A percentile compares a stretch with the other conserved stretches of the same genome.
Conservation (phyloP, 1,284 basidiomycete genomes). For the Gymnopus androsaceus region DNA sequence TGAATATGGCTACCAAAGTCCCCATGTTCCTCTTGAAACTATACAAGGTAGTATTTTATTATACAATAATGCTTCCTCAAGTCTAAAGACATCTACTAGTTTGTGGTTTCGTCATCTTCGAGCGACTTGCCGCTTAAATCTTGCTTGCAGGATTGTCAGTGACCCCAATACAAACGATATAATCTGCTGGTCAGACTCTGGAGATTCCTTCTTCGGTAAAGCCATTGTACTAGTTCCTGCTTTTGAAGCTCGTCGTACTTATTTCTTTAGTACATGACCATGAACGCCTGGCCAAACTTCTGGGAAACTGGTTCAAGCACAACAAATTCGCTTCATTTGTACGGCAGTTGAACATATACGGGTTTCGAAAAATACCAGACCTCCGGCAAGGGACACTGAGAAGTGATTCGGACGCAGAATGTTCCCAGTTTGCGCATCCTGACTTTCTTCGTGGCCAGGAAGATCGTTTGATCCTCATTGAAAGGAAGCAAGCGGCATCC, state of each 20-base stretch:
- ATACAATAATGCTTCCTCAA: slow-evolving; percentile 2
- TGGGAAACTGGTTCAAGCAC: slow-evolving; percentile 96
- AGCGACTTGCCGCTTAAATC: too few relatives aligned
- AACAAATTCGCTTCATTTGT: slow-evolving; percentile 94
- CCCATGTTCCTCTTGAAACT: slow-evolving; percentile 83
- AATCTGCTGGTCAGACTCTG: slow-evolving; percentile 88
- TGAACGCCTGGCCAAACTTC: slow-evolving; percentile 88
- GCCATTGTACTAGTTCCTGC: background rate
- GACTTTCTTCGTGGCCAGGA: slow-evolving; percentile 90
- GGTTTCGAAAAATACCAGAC: slow-evolving; percentile 95
- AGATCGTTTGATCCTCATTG: slow-evolving; percentile 88
- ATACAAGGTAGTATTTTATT: slow-evolving; percentile 66
- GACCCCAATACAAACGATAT: slow-evolving; percentile 81
- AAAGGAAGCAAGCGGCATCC: slow-evolving; percentile 54
- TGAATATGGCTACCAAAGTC: too few relatives aligned
- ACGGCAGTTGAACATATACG: slow-evolving; percentile 97
- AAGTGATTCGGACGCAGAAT: slow-evolving; percentile 80
- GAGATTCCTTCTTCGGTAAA: slow-evolving; percentile 89
- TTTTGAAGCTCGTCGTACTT: slow-evolving; percentile 11
- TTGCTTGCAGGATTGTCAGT: slow-evolving; percentile 82
- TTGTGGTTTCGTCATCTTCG: too few relatives aligned
- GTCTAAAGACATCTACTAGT: too few relatives aligned
- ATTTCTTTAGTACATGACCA: slow-evolving; percentile 79
- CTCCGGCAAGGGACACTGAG: slow-evolving; percentile 93
- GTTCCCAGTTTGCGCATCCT: slow-evolving; percentile 93